Percentiles rank a stretch among this genome's conserved stretches.
phyloP scores from a whole-genome alignment of 768 basidiomycete species.

The Hygrophoropsis aurantiaca region DNA sequence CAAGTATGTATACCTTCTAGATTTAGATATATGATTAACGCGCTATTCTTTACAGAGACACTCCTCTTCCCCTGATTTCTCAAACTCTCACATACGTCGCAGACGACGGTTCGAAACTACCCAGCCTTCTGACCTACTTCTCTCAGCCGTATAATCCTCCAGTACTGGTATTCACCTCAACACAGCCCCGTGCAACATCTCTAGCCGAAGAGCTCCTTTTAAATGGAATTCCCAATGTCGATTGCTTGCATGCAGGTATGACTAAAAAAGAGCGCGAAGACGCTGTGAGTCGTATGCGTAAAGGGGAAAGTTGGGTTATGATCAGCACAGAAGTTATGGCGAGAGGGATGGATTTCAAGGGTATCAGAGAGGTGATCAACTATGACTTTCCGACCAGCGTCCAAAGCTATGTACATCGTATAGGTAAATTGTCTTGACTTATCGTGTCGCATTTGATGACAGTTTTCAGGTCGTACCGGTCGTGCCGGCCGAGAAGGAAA shows the following conservation, averaged over 20 bases:
- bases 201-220: slow-evolving; percentile 80
- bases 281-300: slow-evolving; percentile 79
- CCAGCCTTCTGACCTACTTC: slow-evolving; percentile 80
- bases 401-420: slow-evolving; percentile 94
- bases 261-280: slow-evolving; percentile 86
- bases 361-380: slow-evolving; percentile 91
- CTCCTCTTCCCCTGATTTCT: slow-evolving; percentile 85
- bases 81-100: slow-evolving; percentile 92
- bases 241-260: slow-evolving; percentile 89
- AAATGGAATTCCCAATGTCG: slow-evolving; percentile 77
- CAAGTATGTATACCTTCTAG: slow-evolving; percentile 52
- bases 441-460: not conserved
- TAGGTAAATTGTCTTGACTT: slow-evolving; percentile 53
- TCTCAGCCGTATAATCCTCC: slow-evolving; percentile 86
- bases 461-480: slow-evolving; percentile 78
- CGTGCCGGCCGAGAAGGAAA: slow-evolving; percentile 90
- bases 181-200: slow-evolving; percentile 82
- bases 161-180: slow-evolving; percentile 86
- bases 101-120: slow-evolving; percentile 91
- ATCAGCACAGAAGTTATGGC: slow-evolving; percentile 98
- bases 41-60: slow-evolving; percentile 59
- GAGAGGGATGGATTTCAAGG: slow-evolving; percentile 97
- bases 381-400: slow-evolving; percentile 96
- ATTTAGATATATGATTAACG: slow-evolving; percentile 10
- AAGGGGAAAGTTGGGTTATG: slow-evolving; percentile 92